These are phyloP conservation scores for Syzygium jambos DNA, from an alignment of 345 rosid species.

Conservation along the genomic window DNA sequence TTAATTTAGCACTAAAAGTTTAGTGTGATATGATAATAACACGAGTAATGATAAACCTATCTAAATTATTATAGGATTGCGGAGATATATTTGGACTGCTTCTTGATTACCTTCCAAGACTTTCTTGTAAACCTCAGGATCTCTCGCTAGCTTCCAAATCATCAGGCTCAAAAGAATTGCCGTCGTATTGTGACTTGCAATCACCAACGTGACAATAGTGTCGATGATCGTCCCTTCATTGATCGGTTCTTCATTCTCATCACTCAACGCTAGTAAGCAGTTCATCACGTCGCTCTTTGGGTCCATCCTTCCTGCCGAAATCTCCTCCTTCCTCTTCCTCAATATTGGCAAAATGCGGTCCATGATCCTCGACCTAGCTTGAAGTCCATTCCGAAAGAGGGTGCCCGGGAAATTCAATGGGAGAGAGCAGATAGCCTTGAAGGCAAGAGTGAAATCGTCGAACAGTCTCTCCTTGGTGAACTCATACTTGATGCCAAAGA, in stretches of 20 bases:
- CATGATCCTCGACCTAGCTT: not conserved
- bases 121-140: not conserved
- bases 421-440: conserved; percentile 2
- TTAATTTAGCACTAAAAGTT: not conserved
- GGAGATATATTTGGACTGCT: not conserved
- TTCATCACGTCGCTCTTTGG: not conserved
- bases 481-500: not conserved
- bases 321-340: not conserved
- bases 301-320: not conserved
- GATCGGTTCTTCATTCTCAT: not conserved
- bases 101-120: conserved; percentile 4
- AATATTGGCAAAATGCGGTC: not conserved
- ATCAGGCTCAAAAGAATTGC: not conserved
- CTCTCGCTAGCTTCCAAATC: not conserved
- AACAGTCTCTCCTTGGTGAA: not conserved
- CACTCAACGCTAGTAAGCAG: not conserved
- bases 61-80: not conserved
- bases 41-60: not conserved
- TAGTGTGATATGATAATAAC: not conserved
- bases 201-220: not conserved
- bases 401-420: not conserved
- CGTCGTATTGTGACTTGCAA: conserved; percentile 2
- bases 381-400: not conserved
- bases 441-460: not conserved
- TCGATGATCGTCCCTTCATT: not conserved